phyloP scores from a whole-genome alignment of 2,329 filamentous ascomycete genomes.

The Clonostachys sp. region DNA sequence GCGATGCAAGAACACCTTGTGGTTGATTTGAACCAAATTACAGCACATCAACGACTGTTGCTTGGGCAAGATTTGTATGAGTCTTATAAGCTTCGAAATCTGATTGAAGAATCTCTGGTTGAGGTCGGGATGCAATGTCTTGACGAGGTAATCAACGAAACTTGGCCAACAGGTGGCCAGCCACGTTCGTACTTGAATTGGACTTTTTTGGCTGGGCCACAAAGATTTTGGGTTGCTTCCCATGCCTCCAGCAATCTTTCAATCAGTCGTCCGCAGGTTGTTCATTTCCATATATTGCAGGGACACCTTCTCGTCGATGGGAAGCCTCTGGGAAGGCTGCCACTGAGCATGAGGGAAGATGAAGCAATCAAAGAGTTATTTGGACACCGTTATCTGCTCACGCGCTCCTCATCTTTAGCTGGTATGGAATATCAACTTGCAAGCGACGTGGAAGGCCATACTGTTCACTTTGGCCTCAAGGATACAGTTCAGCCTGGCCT shows the following conservation, averaged over 20 bases:
- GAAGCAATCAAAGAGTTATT: constrained; percentile 44
- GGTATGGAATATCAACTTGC: constrained; percentile 46
- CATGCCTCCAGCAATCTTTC: not conserved
- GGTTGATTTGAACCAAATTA: constrained; percentile 6
- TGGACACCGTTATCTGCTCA: constrained; percentile 42
- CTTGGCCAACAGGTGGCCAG: constrained; percentile 2
- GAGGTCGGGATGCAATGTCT: not conserved
- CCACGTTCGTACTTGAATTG: not conserved
- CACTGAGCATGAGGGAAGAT: constrained; percentile 40
- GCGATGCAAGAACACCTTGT: constrained; percentile 17
- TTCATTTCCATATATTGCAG: constrained; percentile 25
- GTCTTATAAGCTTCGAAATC: constrained; percentile 8
- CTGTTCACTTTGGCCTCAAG: constrained; percentile 46
- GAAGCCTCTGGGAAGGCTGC: constrained; percentile 37
- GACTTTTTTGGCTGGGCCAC: not conserved
- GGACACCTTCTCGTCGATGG: constrained; percentile 28
- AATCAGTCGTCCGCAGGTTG: constrained; percentile 6
- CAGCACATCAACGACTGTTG: constrained; percentile 2
- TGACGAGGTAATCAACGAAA: constrained; percentile 7
- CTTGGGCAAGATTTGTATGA: constrained; percentile 3
- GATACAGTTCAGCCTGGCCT: too few relatives aligned
- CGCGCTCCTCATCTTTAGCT: constrained; percentile 41
- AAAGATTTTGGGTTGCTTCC: constrained; percentile 3
- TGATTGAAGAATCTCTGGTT: too few relatives aligned
- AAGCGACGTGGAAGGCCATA: constrained; percentile 11